These are phyloP conservation scores for Cynara cardunculus DNA, from an alignment of 129 eudicot species.

Conservation along the genomic window DNA sequence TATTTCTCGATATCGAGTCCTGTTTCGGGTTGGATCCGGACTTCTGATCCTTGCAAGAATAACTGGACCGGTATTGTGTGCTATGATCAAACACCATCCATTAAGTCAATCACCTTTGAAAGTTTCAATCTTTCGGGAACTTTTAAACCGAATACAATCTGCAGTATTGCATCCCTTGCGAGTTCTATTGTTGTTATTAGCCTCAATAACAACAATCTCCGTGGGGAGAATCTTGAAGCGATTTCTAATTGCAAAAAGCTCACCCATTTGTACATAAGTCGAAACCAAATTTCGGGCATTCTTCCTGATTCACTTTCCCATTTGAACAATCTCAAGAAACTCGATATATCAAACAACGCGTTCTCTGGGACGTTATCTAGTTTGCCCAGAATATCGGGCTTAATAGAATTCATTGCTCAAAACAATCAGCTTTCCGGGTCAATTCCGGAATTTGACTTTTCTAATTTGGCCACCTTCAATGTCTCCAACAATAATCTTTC, in stretches of 20 bases:
- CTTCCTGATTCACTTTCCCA: constrained; percentile 48
- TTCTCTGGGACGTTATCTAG: constrained; percentile 52
- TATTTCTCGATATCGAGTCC: constrained; percentile 31
- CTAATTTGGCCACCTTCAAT: constrained; percentile 34
- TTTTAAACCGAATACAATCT: constrained; percentile 46
- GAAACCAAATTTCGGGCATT: constrained; percentile 43
- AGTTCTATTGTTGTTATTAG: constrained; percentile 39
- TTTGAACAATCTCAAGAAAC: constrained; percentile 45
- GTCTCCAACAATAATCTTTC: constrained; percentile 54
- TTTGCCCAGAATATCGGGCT: constrained; percentile 42
- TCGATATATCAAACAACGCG: constrained; percentile 48
- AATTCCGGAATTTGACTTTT: constrained; percentile 46
- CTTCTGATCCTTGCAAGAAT: constrained; percentile 54
- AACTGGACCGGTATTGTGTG: constrained; percentile 58
- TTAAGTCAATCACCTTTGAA: constrained; percentile 37
- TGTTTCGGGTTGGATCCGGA: constrained; percentile 46
- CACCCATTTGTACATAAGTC: constrained; percentile 33
- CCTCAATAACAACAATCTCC: constrained; percentile 42
- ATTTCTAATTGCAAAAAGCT: constrained; percentile 52
- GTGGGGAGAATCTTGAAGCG: constrained; percentile 30
- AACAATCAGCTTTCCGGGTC: constrained; percentile 46
- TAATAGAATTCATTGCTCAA: constrained; percentile 42
- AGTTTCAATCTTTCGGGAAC: constrained; percentile 40
- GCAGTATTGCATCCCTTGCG: constrained; percentile 39
- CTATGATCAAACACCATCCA: neutral